Evolutionary conservation across 139 green algal species (phyloP), one percentile per base, ranked within the genome.

Genomic region (Picochlorum sp.): DNA sequence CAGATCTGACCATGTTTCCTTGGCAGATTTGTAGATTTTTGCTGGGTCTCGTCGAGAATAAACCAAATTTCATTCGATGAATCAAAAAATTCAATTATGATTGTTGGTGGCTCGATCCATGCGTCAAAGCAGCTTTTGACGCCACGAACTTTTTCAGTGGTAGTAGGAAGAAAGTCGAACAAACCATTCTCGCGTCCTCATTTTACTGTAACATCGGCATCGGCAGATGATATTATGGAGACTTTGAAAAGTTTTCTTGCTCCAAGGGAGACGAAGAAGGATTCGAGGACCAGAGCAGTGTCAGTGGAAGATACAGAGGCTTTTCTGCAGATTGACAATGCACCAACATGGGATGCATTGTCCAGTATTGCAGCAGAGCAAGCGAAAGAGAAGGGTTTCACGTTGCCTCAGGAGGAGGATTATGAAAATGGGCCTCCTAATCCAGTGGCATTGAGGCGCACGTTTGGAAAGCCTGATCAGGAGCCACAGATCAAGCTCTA

Each of bases 301-400:
- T 26, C 51, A 30, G 18, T n/a, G 8, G 20, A 65, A 54, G 13
- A 28, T 52, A 57, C 10, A 28, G 24, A 20, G 3, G 52, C 59
- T 18, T 16, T 74, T 38, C 49, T 26, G 16, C 91, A 90, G 30
- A 28, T 45, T 13, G 80, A 91, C 69, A 91, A 65, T 20, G 85
- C 80, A 0, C 81, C 81, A 1, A 67, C 50, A 6, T 92, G 85
- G 85, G 75, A 83, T 11, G 60, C 80, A 52, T 75, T 92, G 14
- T 26, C 62, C 3, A 52, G 71, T 8, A 71, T 86, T 31, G 82
- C 87, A 30, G 63, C 65, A 55, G 63, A 34, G 2, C 52, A 72
- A 57, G 55, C 69, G 20, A 14, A 41, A 20, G 49, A 67, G 24
- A 60, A 79, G 24, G 57, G 62, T 1, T 66, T 60, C 16, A 38